Conservation (phyloP, 2,329 filamentous ascomycete genomes). For the Hymenoscyphus linearis region DNA sequence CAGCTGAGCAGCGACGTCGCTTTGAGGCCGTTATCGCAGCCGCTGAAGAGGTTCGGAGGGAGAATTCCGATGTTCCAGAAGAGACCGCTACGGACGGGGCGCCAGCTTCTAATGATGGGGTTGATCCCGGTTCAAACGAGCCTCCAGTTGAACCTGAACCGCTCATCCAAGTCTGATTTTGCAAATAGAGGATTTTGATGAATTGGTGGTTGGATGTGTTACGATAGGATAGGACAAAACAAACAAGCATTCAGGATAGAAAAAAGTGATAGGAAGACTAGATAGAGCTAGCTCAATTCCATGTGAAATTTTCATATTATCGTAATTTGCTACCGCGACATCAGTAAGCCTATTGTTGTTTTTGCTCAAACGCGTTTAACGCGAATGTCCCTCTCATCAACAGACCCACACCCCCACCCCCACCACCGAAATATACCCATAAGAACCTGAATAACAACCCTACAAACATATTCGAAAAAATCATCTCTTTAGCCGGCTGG, state of each 20-base stretch:
- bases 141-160: neutral
- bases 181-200: neutral
- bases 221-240: neutral
- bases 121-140: neutral
- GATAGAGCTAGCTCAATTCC: too few species aligned
- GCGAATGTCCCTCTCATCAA: too few species aligned
- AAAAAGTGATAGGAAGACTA: neutral
- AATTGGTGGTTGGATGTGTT: neutral
- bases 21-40: slow-evolving; percentile 21
- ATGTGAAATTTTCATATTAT: too few species aligned
- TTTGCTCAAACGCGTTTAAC: too few species aligned
- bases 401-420: too few species aligned
- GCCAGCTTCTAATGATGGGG: neutral
- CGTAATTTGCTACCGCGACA: too few species aligned
- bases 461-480: too few species aligned
- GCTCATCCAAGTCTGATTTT: neutral
- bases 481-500: too few species aligned
- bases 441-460: too few species aligned
- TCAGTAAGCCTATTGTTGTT: too few species aligned
- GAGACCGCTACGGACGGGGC: neutral
- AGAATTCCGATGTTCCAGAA: neutral
- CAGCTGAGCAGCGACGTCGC: slow-evolving; percentile 24
- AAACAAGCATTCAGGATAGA: neutral
- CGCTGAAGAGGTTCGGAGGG: slow-evolving; percentile 10
- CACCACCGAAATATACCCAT: too few species aligned